These are phyloP conservation scores for Linum usitatissimum DNA, from an alignment of 345 rosid species.

Conservation along the genomic window DNA sequence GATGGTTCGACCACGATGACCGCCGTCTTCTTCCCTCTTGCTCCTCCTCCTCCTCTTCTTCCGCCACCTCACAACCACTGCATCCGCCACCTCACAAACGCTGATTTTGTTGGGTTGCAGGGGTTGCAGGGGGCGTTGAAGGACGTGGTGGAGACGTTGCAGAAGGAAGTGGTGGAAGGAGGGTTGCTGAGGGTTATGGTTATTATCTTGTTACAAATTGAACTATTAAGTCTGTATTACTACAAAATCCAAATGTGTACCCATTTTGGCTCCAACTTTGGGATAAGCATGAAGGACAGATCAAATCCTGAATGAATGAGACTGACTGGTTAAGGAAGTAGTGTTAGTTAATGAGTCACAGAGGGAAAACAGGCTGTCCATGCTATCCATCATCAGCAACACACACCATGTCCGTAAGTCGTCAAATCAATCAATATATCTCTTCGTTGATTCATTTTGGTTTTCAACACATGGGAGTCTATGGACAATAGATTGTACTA, in stretches of 20 bases:
- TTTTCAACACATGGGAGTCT: too few species aligned
- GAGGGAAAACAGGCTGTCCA: neutral
- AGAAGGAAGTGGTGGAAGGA: slow-evolving; percentile 55
- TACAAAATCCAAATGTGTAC: too few species aligned
- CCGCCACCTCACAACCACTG: slow-evolving; percentile 18
- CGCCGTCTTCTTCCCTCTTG: slow-evolving; percentile 9
- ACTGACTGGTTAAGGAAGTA: neutral
- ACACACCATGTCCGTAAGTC: too few species aligned
- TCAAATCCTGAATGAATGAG: too few species aligned
- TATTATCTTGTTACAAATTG: too few species aligned
- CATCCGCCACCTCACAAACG: slow-evolving; percentile 22
- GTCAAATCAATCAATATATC: too few species aligned
- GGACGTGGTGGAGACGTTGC: slow-evolving; percentile 48
- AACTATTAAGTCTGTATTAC: too few species aligned
- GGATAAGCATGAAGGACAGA: too few species aligned
- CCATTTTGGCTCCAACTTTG: too few species aligned
- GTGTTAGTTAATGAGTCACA: neutral
- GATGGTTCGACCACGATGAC: slow-evolving; percentile 1
- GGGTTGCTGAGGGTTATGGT: slow-evolving; percentile 34
- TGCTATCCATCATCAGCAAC: neutral
- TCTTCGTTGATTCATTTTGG: too few species aligned
- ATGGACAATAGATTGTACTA: too few species aligned
- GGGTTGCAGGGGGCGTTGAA: slow-evolving; percentile 52
- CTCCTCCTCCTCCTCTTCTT: slow-evolving; percentile 21
- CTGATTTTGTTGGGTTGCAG: neutral